phyloP scores from a whole-genome alignment of 202 grass and related monocot genomes.

The Dendrocalamus latiflorus region DNA sequence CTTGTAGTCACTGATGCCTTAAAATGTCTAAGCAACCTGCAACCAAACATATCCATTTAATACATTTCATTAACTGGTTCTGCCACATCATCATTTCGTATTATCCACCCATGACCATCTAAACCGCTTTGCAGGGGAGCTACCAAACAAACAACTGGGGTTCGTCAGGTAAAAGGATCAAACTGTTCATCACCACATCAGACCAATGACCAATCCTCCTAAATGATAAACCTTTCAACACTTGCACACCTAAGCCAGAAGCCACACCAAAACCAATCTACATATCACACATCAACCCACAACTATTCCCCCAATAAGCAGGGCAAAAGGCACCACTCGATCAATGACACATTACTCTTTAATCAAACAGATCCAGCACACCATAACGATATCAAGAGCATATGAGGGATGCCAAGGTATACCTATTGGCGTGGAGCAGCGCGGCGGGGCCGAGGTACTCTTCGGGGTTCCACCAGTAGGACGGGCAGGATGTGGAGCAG shows the following conservation, averaged over 20 bases:
- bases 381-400: neutral
- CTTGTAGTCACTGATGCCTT: neutral
- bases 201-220: neutral
- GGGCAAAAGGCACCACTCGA: neutral
- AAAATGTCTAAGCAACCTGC: neutral
- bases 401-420: neutral
- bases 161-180: neutral
- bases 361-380: conserved; percentile 13
- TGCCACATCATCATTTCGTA: neutral
- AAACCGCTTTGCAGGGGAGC: neutral
- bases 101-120: neutral
- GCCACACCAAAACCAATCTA: neutral
- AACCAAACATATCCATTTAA: neutral
- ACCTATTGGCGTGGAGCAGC: conserved; percentile 85
- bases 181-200: neutral
- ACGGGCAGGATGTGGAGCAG: conserved; percentile 89
- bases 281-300: neutral
- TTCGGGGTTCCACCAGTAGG: conserved; percentile 95
- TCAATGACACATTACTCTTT: neutral
- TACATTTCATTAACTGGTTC: neutral
- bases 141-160: neutral
- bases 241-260: neutral
- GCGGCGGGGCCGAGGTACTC: conserved; percentile 81
- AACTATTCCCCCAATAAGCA: neutral
- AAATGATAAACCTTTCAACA: neutral